Percentiles rank a stretch among this genome's conserved stretches.
phyloP scores from a whole-genome alignment of 1,284 basidiomycete species.

The Cronartium quercuum region DNA sequence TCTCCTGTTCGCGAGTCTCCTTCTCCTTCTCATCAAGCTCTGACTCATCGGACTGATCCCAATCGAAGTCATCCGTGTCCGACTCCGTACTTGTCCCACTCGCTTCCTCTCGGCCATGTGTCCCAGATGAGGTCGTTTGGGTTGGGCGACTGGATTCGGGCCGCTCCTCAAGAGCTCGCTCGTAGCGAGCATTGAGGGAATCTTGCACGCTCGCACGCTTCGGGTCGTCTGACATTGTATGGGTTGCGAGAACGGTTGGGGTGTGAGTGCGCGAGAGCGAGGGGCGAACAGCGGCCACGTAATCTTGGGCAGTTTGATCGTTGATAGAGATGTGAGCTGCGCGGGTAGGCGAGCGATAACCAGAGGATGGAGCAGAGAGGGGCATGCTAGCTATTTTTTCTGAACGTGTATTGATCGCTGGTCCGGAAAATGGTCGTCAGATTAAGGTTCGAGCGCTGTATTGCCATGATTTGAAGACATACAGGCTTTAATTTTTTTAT shows the following conservation, averaged over 20 bases:
- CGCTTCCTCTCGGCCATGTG: constrained; percentile 38
- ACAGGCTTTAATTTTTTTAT: no score
- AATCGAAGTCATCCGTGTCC: constrained; percentile 18
- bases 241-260: background rate
- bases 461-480: no score
- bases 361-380: no score
- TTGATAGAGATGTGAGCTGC: constrained; percentile 60
- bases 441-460: no score
- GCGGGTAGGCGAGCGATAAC: constrained; percentile 61
- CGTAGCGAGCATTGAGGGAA: background rate
- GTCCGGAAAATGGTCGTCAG: no score
- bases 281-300: background rate
- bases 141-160: background rate
- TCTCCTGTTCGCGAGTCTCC: constrained; percentile 3
- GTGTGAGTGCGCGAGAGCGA: constrained; percentile 61
- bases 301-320: background rate
- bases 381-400: no score
- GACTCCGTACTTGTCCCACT: background rate
- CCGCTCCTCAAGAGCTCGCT: background rate
- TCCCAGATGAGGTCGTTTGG: background rate
- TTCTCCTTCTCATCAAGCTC: constrained; percentile 28
- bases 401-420: no score
- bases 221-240: background rate
- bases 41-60: constrained; percentile 27
- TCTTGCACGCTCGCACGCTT: background rate